These are phyloP conservation scores for Melaleuca alternifolia DNA, from an alignment of 345 rosid species.

Conservation along the genomic window DNA sequence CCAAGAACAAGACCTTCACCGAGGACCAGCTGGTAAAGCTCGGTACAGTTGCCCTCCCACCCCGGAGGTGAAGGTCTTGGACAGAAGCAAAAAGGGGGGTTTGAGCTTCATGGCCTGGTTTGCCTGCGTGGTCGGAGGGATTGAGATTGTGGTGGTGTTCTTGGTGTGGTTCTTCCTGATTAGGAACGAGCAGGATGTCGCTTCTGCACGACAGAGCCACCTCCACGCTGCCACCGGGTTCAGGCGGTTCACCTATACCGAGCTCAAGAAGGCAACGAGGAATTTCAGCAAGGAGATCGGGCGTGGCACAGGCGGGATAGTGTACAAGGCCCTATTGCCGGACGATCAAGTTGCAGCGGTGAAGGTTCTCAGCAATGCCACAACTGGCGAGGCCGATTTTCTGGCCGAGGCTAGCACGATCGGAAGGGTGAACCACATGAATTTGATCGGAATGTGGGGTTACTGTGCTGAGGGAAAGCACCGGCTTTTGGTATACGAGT, in stretches of 20 bases:
- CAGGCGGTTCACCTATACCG: constrained; percentile 17
- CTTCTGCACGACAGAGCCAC: neutral
- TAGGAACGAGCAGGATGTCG: neutral
- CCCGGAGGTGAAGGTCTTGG: neutral
- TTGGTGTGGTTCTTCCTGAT: constrained; percentile 16
- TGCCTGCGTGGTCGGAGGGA: constrained; percentile 10
- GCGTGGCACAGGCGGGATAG: constrained; percentile 26
- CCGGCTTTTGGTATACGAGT: constrained; percentile 24
- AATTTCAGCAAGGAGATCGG: constrained; percentile 24
- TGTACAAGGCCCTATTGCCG: constrained; percentile 11
- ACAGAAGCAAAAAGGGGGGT: neutral
- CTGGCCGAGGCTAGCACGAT: constrained; percentile 26
- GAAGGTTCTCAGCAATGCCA: constrained; percentile 13
- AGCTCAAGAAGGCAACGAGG: constrained; percentile 16
- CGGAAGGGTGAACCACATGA: constrained; percentile 26
- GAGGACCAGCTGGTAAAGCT: neutral
- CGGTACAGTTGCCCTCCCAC: neutral
- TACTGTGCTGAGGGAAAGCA: constrained; percentile 21
- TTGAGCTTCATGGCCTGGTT: constrained; percentile 20
- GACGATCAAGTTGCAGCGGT: constrained; percentile 10
- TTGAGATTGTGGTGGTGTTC: constrained; percentile 12
- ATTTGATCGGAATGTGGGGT: constrained; percentile 23
- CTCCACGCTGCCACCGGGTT: constrained; percentile 10
- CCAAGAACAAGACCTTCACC: neutral
- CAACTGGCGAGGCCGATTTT: constrained; percentile 20